Base-by-base conservation (phyloP, 2,329 filamentous ascomycete species). In the Colletotrichum sp. region DNA sequence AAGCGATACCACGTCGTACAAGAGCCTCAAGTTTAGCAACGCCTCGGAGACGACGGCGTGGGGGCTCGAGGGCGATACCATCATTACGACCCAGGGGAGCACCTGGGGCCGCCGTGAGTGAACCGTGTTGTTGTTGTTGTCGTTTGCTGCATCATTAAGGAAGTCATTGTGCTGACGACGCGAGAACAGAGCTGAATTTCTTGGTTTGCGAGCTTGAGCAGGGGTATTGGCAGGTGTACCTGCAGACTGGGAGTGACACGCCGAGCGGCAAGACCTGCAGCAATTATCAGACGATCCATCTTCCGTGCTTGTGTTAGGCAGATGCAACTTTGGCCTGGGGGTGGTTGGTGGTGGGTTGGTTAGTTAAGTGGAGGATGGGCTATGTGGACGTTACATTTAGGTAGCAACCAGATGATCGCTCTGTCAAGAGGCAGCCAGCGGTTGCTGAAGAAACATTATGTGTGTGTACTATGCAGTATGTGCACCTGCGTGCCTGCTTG, bases 201-300 rank as follows among this genome's bases (percentile, higher is more conserved):
- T 80, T 90, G 4, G 88, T 84, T 13, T 91, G 89, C 78, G 82
- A 85, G 75, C 80, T 87, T 15, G 83, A 83, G 15, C 82, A 79
- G 2, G 79, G 81, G 8, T 90, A 88, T 66, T 90, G 88, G 81
- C 87, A 89, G 80, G 78, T 90, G 16, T 91, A 87, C 77, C 81
- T 91, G 61, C 89, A 91, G 82, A 90, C 87, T 3, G 88, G 89
- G 2, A 88, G 85, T 65, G 87, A 88, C 52, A 83, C 83, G 43
- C 89, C 89, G 3, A 86, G 84, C 67, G 88, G 88, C 3, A 84
- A 83, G 80, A 87, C 84, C 7, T 91, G 89, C 78, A 90, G 87
- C 77, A 90, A 90, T 79, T 89, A 88, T 74, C 88, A 90, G 83
- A 89, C 88, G 32, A 83, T 91, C 71, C 89, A 91, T 82, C 80